Percentiles rank a stretch among this genome's conserved stretches.
These are phyloP conservation scores for Exophiala aquamarina DNA, from an alignment of 2,329 filamentous ascomycete genomes.

Conservation along the genomic window DNA sequence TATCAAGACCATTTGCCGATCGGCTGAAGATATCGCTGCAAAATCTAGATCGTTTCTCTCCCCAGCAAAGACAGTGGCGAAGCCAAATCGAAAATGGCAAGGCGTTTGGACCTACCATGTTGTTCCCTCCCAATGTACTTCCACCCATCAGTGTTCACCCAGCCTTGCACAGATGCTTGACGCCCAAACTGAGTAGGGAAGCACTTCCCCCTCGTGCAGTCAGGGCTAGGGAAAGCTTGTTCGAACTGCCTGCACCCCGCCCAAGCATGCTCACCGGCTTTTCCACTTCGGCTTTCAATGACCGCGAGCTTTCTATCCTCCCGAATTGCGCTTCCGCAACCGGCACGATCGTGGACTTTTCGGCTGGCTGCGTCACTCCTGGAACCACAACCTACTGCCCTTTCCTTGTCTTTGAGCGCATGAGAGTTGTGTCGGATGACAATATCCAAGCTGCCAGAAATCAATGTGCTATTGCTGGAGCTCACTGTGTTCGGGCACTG, in stretches of 20 bases:
- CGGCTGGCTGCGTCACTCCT: conserved; percentile 17
- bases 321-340: conserved; percentile 19
- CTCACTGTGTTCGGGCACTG: conserved; percentile 22
- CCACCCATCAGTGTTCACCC: conserved; percentile 12
- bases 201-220: conserved; percentile 20
- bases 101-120: conserved; percentile 23
- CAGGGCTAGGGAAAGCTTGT: conserved; percentile 21
- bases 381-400: conserved; percentile 19
- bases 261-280: conserved; percentile 25
- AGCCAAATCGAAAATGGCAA: conserved; percentile 14
- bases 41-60: conserved; percentile 11
- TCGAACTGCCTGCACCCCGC: conserved; percentile 25
- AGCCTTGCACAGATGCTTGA: conserved; percentile 16
- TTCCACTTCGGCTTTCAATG: conserved; percentile 20
- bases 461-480: conserved; percentile 25
- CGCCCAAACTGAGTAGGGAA: conserved; percentile 22
- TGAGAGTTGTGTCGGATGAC: conserved; percentile 19
- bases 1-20: conserved; percentile 17
- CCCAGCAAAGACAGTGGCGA: conserved; percentile 23
- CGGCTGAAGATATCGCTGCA: conserved; percentile 14
- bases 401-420: conserved; percentile 26
- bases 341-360: conserved; percentile 24
- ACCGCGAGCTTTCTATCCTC: conserved; percentile 19
- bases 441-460: conserved; percentile 24
- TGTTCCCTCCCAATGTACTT: conserved; percentile 26